Evolutionary conservation across 148 eudicot genomes (phyloP), one percentile per base, ranked within the genome.

Genomic region (Camellia lanceoleosa): DNA sequence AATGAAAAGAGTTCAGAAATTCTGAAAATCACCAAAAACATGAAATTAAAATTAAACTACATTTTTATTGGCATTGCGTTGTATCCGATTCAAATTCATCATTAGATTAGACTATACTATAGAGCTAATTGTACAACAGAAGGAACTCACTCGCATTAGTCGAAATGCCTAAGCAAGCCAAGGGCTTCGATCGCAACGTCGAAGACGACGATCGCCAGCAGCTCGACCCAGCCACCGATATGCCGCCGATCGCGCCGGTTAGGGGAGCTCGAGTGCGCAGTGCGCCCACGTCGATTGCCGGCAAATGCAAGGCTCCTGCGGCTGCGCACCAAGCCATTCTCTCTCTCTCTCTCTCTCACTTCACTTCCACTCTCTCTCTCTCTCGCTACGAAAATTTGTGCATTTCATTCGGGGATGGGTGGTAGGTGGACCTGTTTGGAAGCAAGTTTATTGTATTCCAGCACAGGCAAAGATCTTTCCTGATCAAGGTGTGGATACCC

Each of bases 241-340:
- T 85, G 80, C 83, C 81, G 19, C 92, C 90, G 41, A 91, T 20
- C 2, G 92, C 93, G 54, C 78, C 90, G 49, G 85, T 88, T n/a
- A 89, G 6, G 15, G 92, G 89, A 68, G 78, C 86, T 18, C 83
- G 82, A 8, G 3, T n/a, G 51, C 91, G 91, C 19, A 90, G 68
- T 5, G 84, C 83, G 64, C 82, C 85, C 66, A 79, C 67, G 62
- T 88, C 88, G 18, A 89, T 68, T 44, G 93, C 84, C 81, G 95
- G 95, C 9, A 90, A 5, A 19, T 82, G 79, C 20, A 93, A 86
- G 82, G 73, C 79, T 73, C 87, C 87, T 47, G 84, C 87, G 74
- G 90, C 89, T 61, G 89, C 89, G 59, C 80, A 82, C 93, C 91
- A 91, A 77, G 89, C 85, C 97, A 90, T 92, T 78, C 4, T 79